Base-by-base conservation (phyloP, 768 basidiomycete genomes). In the Pleurotus eryngii region DNA sequence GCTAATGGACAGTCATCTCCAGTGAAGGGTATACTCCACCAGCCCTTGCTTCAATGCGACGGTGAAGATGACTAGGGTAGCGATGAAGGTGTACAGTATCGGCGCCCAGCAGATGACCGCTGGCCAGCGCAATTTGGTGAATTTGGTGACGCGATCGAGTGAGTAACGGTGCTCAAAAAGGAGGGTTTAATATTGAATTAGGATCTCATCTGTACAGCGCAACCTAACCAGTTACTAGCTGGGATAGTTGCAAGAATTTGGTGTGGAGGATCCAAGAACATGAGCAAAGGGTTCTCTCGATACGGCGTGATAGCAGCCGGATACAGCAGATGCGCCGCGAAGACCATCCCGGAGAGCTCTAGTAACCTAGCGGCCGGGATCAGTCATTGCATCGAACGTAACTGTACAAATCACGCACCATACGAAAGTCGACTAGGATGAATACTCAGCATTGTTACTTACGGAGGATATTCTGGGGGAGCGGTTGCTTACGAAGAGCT, bases 1-100 rank as follows among this genome's bases (percentile, higher is more conserved):
- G 12, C 64, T 61, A 1, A 69, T 67, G 22, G 74, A 67, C 8
- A 74, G 59, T 72, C 72, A 73, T n/a, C 62, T 60, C 46, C 64
- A 67, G 5, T 63, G 54, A 7, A 63, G 59, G 7, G 65, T 64
- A 51, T 63, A 73, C 5, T 53, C 51, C 12, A 35, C 49, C 49
- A 50, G 20, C n/a, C 49, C 49, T 1, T 5, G 15, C 3, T 61
- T 61, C 30, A 71, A 55, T 7, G 66, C 68, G 43, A 63, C 59
- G 1, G 61, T 60, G 4, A 65, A 63, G 2, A 73, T 57, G 14
- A 61, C 68, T 39, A 72, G 54, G 47, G 70, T 70, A 2, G 68
- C 70, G 18, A 68, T 42, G 27, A 66, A 64, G 4, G 72, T 67
- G 22, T 66, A 17, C n/a, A 65, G 26, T 17, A 50, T 35, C 7